A percentile compares a stretch with the other conserved stretches of the same genome.
phyloP scores from a whole-genome alignment of 345 rosid species.

The Bretschneidera sinensis region DNA sequence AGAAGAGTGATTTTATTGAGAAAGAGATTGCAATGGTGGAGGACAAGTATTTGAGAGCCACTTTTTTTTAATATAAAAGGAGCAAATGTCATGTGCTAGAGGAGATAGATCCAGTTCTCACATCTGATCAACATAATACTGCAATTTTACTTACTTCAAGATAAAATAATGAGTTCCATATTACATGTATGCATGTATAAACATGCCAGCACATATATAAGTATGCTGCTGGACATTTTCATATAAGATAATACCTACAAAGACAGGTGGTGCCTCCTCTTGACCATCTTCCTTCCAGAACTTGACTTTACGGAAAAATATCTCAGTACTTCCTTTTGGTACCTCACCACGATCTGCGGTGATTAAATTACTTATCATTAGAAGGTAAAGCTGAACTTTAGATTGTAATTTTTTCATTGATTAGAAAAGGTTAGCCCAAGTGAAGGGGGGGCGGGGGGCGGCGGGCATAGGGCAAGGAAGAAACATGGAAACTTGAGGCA shows the following conservation, averaged over 20 bases:
- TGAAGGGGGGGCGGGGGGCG: too few relatives aligned
- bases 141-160: too few relatives aligned
- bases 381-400: neutral
- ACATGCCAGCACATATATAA: neutral
- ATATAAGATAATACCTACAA: constrained; percentile 75
- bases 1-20: neutral
- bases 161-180: too few relatives aligned
- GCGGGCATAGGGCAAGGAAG: neutral
- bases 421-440: too few relatives aligned
- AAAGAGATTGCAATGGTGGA: neutral
- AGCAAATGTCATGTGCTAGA: neutral
- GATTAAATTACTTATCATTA: neutral
- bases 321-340: constrained; percentile 86
- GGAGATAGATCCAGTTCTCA: neutral
- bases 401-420: neutral
- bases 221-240: constrained; percentile 5
- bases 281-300: constrained; percentile 97
- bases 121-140: neutral
- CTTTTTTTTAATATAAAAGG: too few relatives aligned
- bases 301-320: constrained; percentile 94
- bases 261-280: constrained; percentile 97
- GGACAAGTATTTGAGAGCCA: too few relatives aligned
- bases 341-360: constrained; percentile 84
- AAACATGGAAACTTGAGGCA: neutral
- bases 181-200: neutral